These are phyloP conservation scores for Aspergillus candidus DNA, from an alignment of 2,329 filamentous ascomycete genomes.

Conservation along the genomic window DNA sequence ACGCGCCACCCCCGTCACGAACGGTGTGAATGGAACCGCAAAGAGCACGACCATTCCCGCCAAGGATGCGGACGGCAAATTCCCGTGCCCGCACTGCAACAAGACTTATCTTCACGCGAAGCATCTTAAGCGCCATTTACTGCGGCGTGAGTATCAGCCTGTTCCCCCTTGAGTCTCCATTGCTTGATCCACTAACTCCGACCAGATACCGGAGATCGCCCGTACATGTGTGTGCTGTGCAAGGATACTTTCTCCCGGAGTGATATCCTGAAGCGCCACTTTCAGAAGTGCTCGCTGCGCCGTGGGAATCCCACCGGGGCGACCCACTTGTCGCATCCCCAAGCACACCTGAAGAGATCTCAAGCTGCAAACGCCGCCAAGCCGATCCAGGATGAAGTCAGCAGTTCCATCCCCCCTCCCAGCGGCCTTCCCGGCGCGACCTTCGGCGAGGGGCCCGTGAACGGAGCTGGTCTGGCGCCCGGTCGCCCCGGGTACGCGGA, in stretches of 20 bases:
- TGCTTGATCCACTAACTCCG: conserved; percentile 20
- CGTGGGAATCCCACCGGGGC: conserved; percentile 92
- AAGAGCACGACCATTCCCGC: conserved; percentile 82
- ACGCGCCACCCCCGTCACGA: conserved; percentile 66
- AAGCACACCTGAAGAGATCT: conserved; percentile 77
- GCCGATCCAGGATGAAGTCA: conserved; percentile 41
- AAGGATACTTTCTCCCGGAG: conserved; percentile 96
- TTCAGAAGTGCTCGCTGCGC: conserved; percentile 96
- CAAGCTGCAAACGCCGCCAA: conserved; percentile 41
- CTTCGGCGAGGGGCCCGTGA: conserved; percentile 39
- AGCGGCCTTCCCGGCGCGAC: conserved; percentile 39
- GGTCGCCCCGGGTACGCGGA: conserved; percentile 36
- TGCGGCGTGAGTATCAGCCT: conserved; percentile 71
- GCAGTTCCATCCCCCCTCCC: conserved; percentile 39
- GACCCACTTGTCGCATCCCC: conserved; percentile 88
- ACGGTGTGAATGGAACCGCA: conserved; percentile 54
- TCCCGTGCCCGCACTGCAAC: conserved; percentile 94
- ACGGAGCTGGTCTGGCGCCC: conserved; percentile 36
- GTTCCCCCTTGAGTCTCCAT: conserved; percentile 6
- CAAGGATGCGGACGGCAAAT: conserved; percentile 97
- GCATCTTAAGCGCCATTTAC: conserved; percentile 90
- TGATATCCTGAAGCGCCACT: conserved; percentile 97
- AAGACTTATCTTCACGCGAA: conserved; percentile 98
- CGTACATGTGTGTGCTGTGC: conserved; percentile 97
- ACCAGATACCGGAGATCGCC: conserved; percentile 89